phyloP scores from a whole-genome alignment of 805 yeast genomes.

The Komagataella kurtzmanii region DNA sequence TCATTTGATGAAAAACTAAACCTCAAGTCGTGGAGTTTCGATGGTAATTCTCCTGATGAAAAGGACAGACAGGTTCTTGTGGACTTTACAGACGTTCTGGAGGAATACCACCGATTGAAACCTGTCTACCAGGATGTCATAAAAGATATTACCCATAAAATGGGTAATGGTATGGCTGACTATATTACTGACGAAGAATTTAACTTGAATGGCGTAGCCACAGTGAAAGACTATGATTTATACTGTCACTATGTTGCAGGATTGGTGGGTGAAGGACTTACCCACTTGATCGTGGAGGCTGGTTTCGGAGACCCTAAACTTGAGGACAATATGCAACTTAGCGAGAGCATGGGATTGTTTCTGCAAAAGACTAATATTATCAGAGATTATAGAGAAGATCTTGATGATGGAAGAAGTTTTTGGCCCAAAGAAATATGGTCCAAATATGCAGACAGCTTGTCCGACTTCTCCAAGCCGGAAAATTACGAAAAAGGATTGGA shows the following conservation, averaged over 20 bases:
- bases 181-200: constrained; percentile 69
- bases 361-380: constrained; percentile 93
- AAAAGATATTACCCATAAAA: constrained; percentile 60
- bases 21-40: constrained; percentile 66
- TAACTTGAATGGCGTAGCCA: constrained; percentile 65
- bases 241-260: constrained; percentile 98
- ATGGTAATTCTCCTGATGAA: constrained; percentile 63
- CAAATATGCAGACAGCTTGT: constrained; percentile 53
- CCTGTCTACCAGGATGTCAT: constrained; percentile 70
- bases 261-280: constrained; percentile 90
- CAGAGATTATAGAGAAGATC: constrained; percentile 87
- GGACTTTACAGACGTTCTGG: constrained; percentile 59
- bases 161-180: constrained; percentile 99
- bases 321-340: constrained; percentile 39
- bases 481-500: constrained; percentile 40
- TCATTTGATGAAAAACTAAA: constrained; percentile 51
- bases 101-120: constrained; percentile 60
- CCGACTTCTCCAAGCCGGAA: constrained; percentile 42
- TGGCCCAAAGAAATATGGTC: constrained; percentile 96
- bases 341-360: constrained; percentile 87
- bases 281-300: constrained; percentile 69
- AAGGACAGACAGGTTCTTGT: constrained; percentile 70
- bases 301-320: constrained; percentile 46
- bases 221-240: constrained; percentile 71
- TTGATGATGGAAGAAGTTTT: constrained; percentile 83